Evolutionary conservation across 352 stramenopile species (phyloP).

Genomic region (Plasmopara viticola): DNA sequence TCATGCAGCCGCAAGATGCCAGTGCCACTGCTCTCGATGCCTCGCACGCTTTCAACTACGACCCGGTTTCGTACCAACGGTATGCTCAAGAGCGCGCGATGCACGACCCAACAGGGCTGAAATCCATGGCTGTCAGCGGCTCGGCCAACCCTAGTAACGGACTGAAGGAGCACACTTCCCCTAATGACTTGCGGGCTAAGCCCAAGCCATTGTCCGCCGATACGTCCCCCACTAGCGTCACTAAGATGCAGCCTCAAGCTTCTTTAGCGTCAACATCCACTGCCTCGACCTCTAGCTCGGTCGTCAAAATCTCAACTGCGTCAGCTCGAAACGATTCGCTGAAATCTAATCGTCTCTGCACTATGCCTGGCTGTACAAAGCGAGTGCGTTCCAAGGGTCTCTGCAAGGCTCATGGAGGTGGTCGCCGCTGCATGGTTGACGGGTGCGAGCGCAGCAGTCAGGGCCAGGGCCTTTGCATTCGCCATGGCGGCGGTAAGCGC

Average conservation of each 20-base stretch:
- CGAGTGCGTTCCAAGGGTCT: constrained; percentile 78
- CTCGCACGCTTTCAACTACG: constrained; percentile 41
- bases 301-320: constrained; percentile 7
- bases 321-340: constrained; percentile 46
- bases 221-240: constrained; percentile 22
- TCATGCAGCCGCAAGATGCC: constrained; percentile 32
- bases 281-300: not conserved
- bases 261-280: not conserved
- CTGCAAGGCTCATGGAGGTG: constrained; percentile 78
- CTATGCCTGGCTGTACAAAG: constrained; percentile 79
- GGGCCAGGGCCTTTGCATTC: constrained; percentile 76
- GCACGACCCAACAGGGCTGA: constrained; percentile 31
- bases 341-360: constrained; percentile 78
- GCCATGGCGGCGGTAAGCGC: constrained; percentile 76
- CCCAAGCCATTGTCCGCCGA: constrained; percentile 8
- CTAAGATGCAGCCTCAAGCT: constrained; percentile 11
- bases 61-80: constrained; percentile 41
- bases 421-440: constrained; percentile 73
- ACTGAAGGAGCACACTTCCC: constrained; percentile 1
- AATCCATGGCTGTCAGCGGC: constrained; percentile 15
- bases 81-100: constrained; percentile 34
- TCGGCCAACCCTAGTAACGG: constrained; percentile 3
- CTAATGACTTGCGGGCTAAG: constrained; percentile 14
- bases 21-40: constrained; percentile 24
- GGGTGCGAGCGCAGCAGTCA: constrained; percentile 78